phyloP scores from a whole-genome alignment of 495 filamentous ascomycete genomes.

The Penicillium simplicissimum region DNA sequence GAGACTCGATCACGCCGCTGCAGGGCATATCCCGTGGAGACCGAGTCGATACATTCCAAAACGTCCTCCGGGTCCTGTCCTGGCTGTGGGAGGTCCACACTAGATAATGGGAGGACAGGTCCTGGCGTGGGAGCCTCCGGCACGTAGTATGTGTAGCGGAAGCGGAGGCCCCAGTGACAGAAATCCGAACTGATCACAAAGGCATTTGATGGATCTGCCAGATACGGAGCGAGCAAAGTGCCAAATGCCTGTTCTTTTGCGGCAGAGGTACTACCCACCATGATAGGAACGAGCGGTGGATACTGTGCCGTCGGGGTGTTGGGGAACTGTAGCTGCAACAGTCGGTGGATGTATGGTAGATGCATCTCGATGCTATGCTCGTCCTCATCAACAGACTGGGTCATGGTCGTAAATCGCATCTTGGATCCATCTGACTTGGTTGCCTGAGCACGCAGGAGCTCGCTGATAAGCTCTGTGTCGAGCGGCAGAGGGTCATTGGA shows the following conservation, averaged over 20 bases:
- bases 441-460: slow-evolving; percentile 57
- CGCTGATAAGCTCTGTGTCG: slow-evolving; percentile 64
- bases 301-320: slow-evolving; percentile 48
- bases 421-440: slow-evolving; percentile 39
- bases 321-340: slow-evolving; percentile 51
- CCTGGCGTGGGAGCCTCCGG: slow-evolving; percentile 48
- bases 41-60: slow-evolving; percentile 29
- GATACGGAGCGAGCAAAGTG: slow-evolving; percentile 70
- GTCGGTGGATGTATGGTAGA: slow-evolving; percentile 89
- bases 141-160: slow-evolving; percentile 82
- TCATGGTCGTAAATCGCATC: slow-evolving; percentile 70
- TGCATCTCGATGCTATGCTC: slow-evolving; percentile 99
- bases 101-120: slow-evolving; percentile 44
- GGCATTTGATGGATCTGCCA: slow-evolving; percentile 71
- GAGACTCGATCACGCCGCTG: slow-evolving; percentile 41
- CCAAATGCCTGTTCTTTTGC: slow-evolving; percentile 70
- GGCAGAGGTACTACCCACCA: slow-evolving; percentile 75
- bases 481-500: slow-evolving; percentile 72
- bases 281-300: slow-evolving; percentile 79
- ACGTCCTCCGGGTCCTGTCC: slow-evolving; percentile 28
- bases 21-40: slow-evolving; percentile 41
- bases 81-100: slow-evolving; percentile 43
- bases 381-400: slow-evolving; percentile 66
- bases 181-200: slow-evolving; percentile 95
- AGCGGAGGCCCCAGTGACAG: slow-evolving; percentile 91